Percentiles rank a stretch among this genome's conserved stretches.
These are phyloP conservation scores for Scleroderma bovista DNA, from an alignment of 768 basidiomycete species.

Conservation along the genomic window DNA sequence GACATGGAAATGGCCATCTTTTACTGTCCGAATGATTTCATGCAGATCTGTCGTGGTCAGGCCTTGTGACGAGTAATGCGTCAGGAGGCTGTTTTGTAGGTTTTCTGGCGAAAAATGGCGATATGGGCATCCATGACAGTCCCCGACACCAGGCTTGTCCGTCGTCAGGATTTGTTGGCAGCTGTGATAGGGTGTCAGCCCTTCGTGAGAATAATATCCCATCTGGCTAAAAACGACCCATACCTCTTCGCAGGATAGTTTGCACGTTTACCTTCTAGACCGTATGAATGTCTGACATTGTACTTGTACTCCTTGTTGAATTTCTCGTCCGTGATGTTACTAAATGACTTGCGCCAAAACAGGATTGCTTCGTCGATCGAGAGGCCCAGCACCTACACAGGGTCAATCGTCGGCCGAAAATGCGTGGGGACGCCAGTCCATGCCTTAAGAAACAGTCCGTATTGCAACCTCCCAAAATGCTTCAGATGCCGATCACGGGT, in stretches of 20 bases:
- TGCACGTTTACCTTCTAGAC: conserved; percentile 88
- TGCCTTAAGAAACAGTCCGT: conserved; percentile 94
- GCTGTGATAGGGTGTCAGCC: conserved; percentile 36
- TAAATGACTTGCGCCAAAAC: conserved; percentile 92
- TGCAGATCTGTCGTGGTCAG: conserved; percentile 64
- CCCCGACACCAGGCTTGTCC: conserved; percentile 60
- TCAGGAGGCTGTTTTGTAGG: conserved; percentile 68
- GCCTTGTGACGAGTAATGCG: conserved; percentile 59
- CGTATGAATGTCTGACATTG: conserved; percentile 93
- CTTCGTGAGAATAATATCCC: background rate
- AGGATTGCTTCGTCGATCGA: conserved; percentile 89
- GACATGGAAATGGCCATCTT: conserved; percentile 81
- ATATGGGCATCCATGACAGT: conserved; percentile 89
- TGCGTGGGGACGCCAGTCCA: conserved; percentile 1
- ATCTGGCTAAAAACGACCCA: background rate
- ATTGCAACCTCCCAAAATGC: conserved; percentile 87
- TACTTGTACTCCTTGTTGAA: conserved; percentile 98
- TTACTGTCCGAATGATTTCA: conserved; percentile 79
- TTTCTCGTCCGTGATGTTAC: conserved; percentile 76
- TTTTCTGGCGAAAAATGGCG: conserved; percentile 83
- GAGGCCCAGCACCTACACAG: conserved; percentile 74
- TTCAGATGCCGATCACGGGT: conserved; percentile 80
- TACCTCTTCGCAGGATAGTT: conserved; percentile 94
- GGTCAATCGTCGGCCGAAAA: background rate
- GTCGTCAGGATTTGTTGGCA: conserved; percentile 82